Evolutionary conservation across 345 rosid species (phyloP), one percentile per base, ranked within the genome.

Genomic region (Ceriops zippeliana): DNA sequence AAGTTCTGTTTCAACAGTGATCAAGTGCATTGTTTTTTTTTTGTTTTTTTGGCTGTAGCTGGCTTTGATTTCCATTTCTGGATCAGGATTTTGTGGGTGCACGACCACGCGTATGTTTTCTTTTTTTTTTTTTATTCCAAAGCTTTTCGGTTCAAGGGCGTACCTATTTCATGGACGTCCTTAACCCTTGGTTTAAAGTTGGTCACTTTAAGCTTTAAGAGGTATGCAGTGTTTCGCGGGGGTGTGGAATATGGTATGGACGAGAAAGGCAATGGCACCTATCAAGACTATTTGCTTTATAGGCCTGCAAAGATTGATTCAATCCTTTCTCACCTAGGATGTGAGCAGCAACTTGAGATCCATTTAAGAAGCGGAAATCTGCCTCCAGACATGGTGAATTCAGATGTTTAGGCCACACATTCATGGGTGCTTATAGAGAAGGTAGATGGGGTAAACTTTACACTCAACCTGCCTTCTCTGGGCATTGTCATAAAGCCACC

Each of bases 311-410:
- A 85, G 78, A 79, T 75, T 90, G 75, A 71, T 84, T 58, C 75
- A 61, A 46, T 79, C 89, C 56, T 84, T 86, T 74, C 24, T 83
- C 60, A 66, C 71, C 58, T 75, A 80, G 69, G 86, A 88, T 58
- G 83, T 82, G 61, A 79, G 75, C 75, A 88, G 81, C 83, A 82
- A 71, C 86, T 82, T 49, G 87, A 87, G 70, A 80, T 90, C 72
- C 86, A 67, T 67, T 86, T 88, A 73, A 81, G 80, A 31, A 83
- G 91, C 70, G 78, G 74, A 72, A 73, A 69, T 68, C 73, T 81
- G 67, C 87, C 82, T 63, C 84, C 90, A 42, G 83, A 87, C 75
- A 72, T 84, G 75, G 88, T 85, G 91, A 89, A 89, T 89, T 59
- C 78, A 73, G 67, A 78, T 70, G 68, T 89, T 87, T 53, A 90